Evolutionary conservation across 2,329 filamentous ascomycete genomes (phyloP).

Genomic region (Botrytis aclada): DNA sequence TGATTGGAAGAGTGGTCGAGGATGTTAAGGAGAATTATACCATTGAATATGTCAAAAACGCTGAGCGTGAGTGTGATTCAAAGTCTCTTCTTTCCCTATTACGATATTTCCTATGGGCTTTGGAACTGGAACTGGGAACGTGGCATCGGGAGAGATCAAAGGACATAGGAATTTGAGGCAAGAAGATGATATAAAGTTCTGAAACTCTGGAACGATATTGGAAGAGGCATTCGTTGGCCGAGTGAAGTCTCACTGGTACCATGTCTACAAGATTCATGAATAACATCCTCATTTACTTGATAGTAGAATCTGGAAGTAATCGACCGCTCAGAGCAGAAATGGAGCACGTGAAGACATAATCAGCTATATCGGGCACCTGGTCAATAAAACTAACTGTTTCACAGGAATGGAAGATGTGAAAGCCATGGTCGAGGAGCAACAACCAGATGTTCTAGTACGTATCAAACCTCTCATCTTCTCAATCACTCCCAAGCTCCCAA

Average conservation of each 20-base stretch:
- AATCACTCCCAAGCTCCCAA: not conserved
- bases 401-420: conserved; percentile 55
- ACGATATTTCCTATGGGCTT: not conserved
- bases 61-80: conserved; percentile 48
- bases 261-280: not conserved
- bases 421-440: conserved; percentile 48
- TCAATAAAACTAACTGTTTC: not conserved
- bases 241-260: not conserved
- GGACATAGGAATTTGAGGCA: too few relatives aligned
- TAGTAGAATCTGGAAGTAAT: too few relatives aligned
- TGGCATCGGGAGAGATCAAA: too few relatives aligned
- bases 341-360: not conserved
- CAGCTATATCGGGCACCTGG: too few relatives aligned
- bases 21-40: conserved; percentile 61
- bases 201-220: not conserved
- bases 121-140: not conserved
- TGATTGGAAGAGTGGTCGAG: conserved; percentile 60
- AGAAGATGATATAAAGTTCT: not conserved
- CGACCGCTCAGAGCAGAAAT: accelerated
- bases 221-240: accelerated
- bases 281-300: not conserved
- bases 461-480: not conserved
- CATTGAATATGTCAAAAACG: conserved; percentile 61
- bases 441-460: conserved; percentile 54
- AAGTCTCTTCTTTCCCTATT: not conserved